A percentile compares a stretch with the other conserved stretches of the same genome.
phyloP scores from a whole-genome alignment of 2,329 filamentous ascomycete species.

The Botryosphaeria dothidea region DNA sequence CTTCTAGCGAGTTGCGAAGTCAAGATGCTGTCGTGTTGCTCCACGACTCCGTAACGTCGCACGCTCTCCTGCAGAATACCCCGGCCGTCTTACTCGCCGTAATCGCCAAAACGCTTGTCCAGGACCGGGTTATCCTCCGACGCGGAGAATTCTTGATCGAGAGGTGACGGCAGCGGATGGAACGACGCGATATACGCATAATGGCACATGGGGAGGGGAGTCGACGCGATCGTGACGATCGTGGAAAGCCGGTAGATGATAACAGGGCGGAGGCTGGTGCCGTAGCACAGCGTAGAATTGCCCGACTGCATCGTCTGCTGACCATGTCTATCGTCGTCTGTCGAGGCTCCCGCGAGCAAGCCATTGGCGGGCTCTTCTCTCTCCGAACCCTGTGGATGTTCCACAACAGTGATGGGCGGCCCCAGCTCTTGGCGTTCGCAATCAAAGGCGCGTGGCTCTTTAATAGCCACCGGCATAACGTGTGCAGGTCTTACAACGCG shows the following conservation, averaged over 20 bases:
- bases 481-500: slow-evolving; percentile 14
- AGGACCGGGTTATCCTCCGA: neutral
- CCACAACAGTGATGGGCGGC: slow-evolving; percentile 15
- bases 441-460: slow-evolving; percentile 16
- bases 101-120: neutral
- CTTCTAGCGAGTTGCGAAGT: neutral
- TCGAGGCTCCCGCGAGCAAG: neutral
- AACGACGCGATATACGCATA: slow-evolving; percentile 8
- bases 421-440: slow-evolving; percentile 16
- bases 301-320: slow-evolving; percentile 17
- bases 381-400: slow-evolving; percentile 7
- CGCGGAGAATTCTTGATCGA: neutral
- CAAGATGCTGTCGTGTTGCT: neutral
- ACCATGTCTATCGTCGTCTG: slow-evolving; percentile 3
- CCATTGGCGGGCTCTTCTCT: neutral
- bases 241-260: slow-evolving; percentile 1
- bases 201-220: neutral
- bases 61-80: neutral
- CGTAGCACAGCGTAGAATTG: slow-evolving; percentile 14
- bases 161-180: neutral
- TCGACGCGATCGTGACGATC: neutral
- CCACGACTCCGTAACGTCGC: neutral
- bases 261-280: neutral
- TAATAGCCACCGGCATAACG: slow-evolving; percentile 12
- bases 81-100: neutral